These are phyloP conservation scores for Skeletonema marinoi DNA, from an alignment of 108 stramenopile genomes.

Conservation along the genomic window DNA sequence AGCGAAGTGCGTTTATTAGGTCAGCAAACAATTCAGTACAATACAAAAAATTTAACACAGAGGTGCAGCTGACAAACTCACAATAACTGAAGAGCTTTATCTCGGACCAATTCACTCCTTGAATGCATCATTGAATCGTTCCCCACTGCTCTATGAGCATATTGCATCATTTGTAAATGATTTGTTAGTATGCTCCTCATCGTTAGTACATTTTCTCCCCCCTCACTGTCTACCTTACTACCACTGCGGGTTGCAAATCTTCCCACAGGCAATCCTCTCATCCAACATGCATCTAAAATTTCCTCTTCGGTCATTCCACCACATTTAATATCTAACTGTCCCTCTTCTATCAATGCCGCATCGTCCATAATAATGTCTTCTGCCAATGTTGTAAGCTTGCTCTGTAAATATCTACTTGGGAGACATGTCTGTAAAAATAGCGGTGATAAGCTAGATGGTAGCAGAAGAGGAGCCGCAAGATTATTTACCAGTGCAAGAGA, in stretches of 20 bases:
- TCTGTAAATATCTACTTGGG: slow-evolving; percentile 14
- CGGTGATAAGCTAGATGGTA: slow-evolving; percentile 14
- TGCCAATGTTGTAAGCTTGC: slow-evolving; percentile 12
- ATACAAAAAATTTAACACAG: not conserved
- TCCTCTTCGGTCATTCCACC: slow-evolving; percentile 23
- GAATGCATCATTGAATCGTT: slow-evolving; percentile 4
- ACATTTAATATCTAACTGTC: slow-evolving; percentile 10
- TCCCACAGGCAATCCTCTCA: slow-evolving; percentile 25
- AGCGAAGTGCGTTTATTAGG: not conserved
- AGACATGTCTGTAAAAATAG: slow-evolving; percentile 16
- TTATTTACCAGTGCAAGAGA: slow-evolving; percentile 31
- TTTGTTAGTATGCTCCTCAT: slow-evolving; percentile 24
- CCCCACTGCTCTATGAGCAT: not conserved
- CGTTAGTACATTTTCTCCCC: slow-evolving; percentile 3
- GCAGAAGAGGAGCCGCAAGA: slow-evolving; percentile 9
- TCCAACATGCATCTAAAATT: slow-evolving; percentile 32
- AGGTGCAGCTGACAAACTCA: not conserved
- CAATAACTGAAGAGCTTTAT: slow-evolving; percentile 29
- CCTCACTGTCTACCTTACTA: not conserved
- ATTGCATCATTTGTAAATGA: slow-evolving; percentile 44
- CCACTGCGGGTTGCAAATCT: slow-evolving; percentile 1
- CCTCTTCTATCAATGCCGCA: slow-evolving; percentile 33
- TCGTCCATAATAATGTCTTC: slow-evolving; percentile 42
- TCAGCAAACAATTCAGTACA: not conserved
- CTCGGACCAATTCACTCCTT: slow-evolving; percentile 30